Evolutionary conservation across 2,329 filamentous ascomycete genomes (phyloP).

Genomic region (Talaromyces sp.): DNA sequence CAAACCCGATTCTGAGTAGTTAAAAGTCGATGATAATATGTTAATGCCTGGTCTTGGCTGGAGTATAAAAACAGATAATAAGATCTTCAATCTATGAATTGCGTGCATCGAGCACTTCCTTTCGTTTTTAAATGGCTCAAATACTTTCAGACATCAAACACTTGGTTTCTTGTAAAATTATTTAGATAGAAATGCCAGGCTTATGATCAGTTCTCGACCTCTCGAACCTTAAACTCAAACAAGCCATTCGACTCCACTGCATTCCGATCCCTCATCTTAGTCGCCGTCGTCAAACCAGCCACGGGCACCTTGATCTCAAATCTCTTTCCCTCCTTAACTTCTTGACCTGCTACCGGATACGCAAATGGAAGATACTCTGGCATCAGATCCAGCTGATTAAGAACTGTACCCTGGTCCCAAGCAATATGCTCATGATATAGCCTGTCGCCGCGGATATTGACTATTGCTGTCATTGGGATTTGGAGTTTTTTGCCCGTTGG

Average conservation of each 20-base stretch:
- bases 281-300: slow-evolving; percentile 53
- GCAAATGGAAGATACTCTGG: slow-evolving; percentile 65
- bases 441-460: slow-evolving; percentile 65
- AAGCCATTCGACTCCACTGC: slow-evolving; percentile 55
- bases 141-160: no score
- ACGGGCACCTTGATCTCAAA: slow-evolving; percentile 61
- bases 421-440: slow-evolving; percentile 68
- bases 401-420: slow-evolving; percentile 65
- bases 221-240: slow-evolving; percentile 42
- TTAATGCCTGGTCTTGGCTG: no score
- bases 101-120: neutral
- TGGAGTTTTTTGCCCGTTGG: slow-evolving; percentile 54
- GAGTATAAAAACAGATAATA: no score
- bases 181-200: no score
- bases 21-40: slow-evolving; percentile 44
- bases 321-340: slow-evolving; percentile 35
- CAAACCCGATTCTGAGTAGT: slow-evolving; percentile 56
- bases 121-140: neutral
- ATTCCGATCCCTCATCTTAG: slow-evolving; percentile 52
- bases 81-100: neutral
- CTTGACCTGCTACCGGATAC: slow-evolving; percentile 47
- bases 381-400: slow-evolving; percentile 61
- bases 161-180: neutral
- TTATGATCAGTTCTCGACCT: slow-evolving; percentile 15
- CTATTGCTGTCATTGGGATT: slow-evolving; percentile 63